Evolutionary conservation across 768 basidiomycete genomes (phyloP), one percentile per base, ranked within the genome.

Genomic region (Boletus bicolor): DNA sequence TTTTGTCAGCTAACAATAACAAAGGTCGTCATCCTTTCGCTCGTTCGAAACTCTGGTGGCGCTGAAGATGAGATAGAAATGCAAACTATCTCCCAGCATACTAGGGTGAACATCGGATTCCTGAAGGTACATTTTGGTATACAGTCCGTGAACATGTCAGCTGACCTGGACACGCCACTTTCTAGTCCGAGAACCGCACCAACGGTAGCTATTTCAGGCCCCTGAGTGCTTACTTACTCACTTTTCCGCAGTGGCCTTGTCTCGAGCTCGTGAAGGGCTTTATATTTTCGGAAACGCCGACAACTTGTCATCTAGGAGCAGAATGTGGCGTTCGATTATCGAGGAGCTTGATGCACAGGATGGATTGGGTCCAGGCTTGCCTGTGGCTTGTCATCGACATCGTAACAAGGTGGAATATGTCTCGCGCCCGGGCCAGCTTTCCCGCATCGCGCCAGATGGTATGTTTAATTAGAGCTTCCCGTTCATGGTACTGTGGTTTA

Each of bases 231-330:
- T n/a, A 26, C 43, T 47, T 64, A 35, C 58, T 53, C 10, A 36
- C 37, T 36, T 48, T 54, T 51, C 34, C 21, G 19, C 56, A 77
- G 89, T 91, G 41, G 87, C 90, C 0, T 67, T 91, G 5, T 89
- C 88, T 21, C 78, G 89, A 21, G 89, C 89, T 5, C 79, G 82
- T 47, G 82, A 91, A 56, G 89, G 89, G 5, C 72, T 92, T 2
- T 91, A 78, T 62, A 81, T 92, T 34, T 70, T 91, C 4, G 89
- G 90, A 24, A 89, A 89, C 51, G 81, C 85, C 0, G 66, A 76
- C 0, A 79, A 83, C 41, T 64, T 88, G 42, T 71, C 78, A 5
- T 69, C 75, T 15, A 75, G 71, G 53, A 83, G 80, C 55, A 49
- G 64, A 10, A 86, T 85, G 70, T 91, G 88, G 89, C 67, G 65